These are phyloP conservation scores for Colletotrichum eleusines DNA, from an alignment of 2,329 filamentous ascomycete genomes.

Conservation along the genomic window DNA sequence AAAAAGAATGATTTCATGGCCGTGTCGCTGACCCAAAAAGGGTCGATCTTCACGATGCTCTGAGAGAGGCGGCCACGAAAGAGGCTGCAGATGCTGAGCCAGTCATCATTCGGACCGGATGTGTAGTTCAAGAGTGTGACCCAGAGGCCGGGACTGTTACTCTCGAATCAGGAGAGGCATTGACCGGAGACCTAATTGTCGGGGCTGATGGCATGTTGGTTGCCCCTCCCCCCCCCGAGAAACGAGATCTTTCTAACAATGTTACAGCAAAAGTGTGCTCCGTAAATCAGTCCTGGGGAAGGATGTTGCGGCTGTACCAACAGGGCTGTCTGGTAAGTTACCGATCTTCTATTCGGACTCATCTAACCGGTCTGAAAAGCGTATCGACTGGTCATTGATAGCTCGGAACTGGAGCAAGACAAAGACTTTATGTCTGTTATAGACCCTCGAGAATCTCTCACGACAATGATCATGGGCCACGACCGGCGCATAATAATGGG, in stretches of 20 bases:
- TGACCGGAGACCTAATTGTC: conserved; percentile 50
- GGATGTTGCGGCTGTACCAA: conserved; percentile 46
- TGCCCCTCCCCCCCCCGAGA: background rate
- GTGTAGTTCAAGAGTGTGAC: conserved; percentile 54
- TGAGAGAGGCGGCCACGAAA: conserved; percentile 46
- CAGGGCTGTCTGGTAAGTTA: conserved; percentile 48
- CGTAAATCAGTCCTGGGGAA: conserved; percentile 41
- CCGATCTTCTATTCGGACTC: background rate
- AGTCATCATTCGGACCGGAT: conserved; percentile 46
- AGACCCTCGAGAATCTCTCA: conserved; percentile 54
- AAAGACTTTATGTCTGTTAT: conserved; percentile 45
- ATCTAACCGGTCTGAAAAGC: conserved; percentile 33
- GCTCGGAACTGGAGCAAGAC: conserved; percentile 33
- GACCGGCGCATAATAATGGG: conserved; percentile 59
- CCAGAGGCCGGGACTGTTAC: conserved; percentile 50
- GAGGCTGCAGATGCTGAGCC: conserved; percentile 44
- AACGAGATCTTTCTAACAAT: background rate
- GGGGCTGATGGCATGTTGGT: conserved; percentile 53
- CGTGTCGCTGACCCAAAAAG: background rate
- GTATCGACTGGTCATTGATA: conserved; percentile 52
- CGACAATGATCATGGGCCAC: conserved; percentile 60
- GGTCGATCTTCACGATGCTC: conserved; percentile 52
- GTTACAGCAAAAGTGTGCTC: conserved; percentile 24
- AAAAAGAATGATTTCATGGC: no score
- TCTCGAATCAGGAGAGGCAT: conserved; percentile 49